Conservation (phyloP, 139 green algal species). For the Penium margaritaceum region DNA sequence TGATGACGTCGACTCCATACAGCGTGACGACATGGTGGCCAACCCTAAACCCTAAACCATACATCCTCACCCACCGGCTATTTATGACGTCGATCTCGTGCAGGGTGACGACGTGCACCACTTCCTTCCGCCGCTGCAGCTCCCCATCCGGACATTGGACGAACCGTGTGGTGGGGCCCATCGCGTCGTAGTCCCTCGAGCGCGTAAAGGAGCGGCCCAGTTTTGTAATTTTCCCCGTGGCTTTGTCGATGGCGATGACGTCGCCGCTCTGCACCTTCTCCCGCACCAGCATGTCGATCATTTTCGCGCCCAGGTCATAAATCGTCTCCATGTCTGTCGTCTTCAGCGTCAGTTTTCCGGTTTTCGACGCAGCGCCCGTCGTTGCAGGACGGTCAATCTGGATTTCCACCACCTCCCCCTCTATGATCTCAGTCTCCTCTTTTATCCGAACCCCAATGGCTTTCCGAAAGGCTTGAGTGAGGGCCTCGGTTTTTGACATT, state of each 20-base stretch:
- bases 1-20: conserved; percentile 97
- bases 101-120: conserved; percentile 92
- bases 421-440: conserved; percentile 97
- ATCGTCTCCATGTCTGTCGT: conserved; percentile 99
- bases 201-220: conserved; percentile 88
- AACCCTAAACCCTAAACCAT: too few relatives aligned
- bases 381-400: conserved; percentile 72
- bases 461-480: conserved; percentile 96
- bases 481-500: conserved; percentile 95
- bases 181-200: conserved; percentile 91
- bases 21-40: conserved; percentile 96
- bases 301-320: conserved; percentile 85
- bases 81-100: conserved; percentile 99
- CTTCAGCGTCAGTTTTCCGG: conserved; percentile 88
- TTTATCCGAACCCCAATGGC: conserved; percentile 95
- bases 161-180: conserved; percentile 88
- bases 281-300: conserved; percentile 67
- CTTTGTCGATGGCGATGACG: conserved; percentile 94
- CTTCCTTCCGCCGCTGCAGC: conserved; percentile 94
- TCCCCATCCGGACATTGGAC: conserved; percentile 96
- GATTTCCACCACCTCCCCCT: conserved; percentile 97
- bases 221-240: conserved; percentile 74
- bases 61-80: too few relatives aligned
- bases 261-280: conserved; percentile 89
- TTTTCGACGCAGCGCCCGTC: conserved; percentile 47